A percentile compares a stretch with the other conserved stretches of the same genome.
Conservation (phyloP, 495 filamentous ascomycete species). For the Aspergillus mulundensis region DNA sequence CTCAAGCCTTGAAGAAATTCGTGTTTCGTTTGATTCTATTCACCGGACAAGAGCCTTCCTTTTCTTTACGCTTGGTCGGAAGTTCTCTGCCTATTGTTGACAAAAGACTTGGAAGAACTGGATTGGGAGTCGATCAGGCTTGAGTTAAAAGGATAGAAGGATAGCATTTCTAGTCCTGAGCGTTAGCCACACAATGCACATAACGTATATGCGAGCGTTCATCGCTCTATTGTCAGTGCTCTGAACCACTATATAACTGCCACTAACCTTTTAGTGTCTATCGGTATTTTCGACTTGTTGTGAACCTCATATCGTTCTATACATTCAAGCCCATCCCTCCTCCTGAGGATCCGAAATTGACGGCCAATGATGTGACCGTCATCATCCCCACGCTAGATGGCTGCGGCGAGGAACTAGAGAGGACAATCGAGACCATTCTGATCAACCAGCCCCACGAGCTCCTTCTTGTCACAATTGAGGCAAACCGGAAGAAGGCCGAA, state of each 20-base stretch:
- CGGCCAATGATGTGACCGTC: conserved; percentile 67
- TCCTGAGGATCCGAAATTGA: conserved; percentile 59
- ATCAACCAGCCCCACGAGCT: conserved; percentile 53
- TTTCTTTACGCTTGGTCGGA: conserved; percentile 7
- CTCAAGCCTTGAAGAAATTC: conserved; percentile 15
- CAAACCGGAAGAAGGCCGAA: conserved; percentile 52
- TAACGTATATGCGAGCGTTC: conserved; percentile 46
- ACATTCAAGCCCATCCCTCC: conserved; percentile 59
- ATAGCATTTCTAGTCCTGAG: no score
- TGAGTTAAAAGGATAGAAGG: no score
- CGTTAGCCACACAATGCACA: conserved; percentile 45
- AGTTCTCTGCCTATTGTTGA: background rate
- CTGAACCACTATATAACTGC: no score
- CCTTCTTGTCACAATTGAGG: conserved; percentile 62
- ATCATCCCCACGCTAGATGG: conserved; percentile 68
- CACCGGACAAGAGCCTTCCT: no score
- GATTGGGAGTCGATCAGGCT: no score
- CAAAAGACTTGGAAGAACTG: background rate
- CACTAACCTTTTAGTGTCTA: conserved; percentile 51
- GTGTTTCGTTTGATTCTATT: no score
- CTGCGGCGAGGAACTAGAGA: conserved; percentile 53
- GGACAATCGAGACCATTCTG: conserved; percentile 58
- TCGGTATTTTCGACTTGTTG: conserved; percentile 62
- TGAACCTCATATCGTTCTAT: conserved; percentile 63
- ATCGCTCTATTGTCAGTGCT: conserved; percentile 45